Evolutionary conservation across 306 rosid species (phyloP).

Genomic region (Lathyrus sativus): DNA sequence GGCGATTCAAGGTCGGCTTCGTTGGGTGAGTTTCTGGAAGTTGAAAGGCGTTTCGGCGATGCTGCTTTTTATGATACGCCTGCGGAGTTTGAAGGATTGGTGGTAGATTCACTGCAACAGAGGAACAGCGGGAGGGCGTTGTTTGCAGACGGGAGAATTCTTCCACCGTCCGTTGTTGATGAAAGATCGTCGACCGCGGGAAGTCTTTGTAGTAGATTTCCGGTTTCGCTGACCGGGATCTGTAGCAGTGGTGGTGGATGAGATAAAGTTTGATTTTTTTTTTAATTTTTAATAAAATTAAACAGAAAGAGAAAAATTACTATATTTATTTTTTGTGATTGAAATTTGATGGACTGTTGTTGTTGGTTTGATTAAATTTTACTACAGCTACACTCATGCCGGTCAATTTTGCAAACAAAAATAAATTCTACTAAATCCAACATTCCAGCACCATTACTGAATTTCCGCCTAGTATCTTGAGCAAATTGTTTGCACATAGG

Average conservation of each 20-base stretch:
- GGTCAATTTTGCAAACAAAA: too few relatives aligned
- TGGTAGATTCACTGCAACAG: slow-evolving; percentile 49
- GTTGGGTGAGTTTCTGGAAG: slow-evolving; percentile 78
- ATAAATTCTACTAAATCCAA: too few relatives aligned
- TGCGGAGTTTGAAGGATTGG: slow-evolving; percentile 82
- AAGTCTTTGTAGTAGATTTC: slow-evolving; percentile 62
- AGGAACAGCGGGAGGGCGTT: slow-evolving; percentile 56
- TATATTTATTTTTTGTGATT: too few relatives aligned
- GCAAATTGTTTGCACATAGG: too few relatives aligned
- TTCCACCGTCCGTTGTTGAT: slow-evolving; percentile 67
- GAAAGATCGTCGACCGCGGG: slow-evolving; percentile 58
- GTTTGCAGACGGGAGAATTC: slow-evolving; percentile 80
- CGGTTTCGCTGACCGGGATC: slow-evolving; percentile 75
- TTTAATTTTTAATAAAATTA: not conserved
- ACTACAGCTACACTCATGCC: too few relatives aligned
- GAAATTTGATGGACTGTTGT: too few relatives aligned
- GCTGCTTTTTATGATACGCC: slow-evolving; percentile 70
- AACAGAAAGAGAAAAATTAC: too few relatives aligned
- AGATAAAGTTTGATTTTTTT: slow-evolving; percentile 12
- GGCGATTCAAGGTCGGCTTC: slow-evolving; percentile 67
- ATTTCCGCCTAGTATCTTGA: too few relatives aligned
- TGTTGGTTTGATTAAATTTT: too few relatives aligned
- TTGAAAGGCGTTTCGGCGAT: slow-evolving; percentile 86
- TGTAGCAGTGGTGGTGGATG: slow-evolving; percentile 73
- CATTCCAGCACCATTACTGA: too few relatives aligned